These are phyloP conservation scores for Phaseolus lunatus DNA, from an alignment of 306 rosid species.

Conservation along the genomic window DNA sequence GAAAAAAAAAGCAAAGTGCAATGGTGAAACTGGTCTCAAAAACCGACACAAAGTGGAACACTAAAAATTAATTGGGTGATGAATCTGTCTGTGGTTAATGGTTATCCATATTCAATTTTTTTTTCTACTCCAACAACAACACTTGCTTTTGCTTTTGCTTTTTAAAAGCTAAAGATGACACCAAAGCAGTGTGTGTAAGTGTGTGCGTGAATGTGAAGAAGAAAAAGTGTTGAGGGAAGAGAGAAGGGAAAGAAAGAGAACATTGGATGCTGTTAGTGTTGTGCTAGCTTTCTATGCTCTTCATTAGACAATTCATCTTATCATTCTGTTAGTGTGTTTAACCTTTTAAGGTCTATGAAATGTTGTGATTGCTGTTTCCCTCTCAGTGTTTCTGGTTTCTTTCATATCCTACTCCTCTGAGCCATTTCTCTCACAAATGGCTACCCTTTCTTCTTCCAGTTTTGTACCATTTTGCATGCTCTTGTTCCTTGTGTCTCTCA, in stretches of 20 bases:
- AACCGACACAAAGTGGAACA: conserved; percentile 40
- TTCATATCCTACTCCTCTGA: conserved; percentile 34
- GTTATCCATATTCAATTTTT: conserved; percentile 40
- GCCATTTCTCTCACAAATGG: conserved; percentile 42
- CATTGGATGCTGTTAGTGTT: conserved; percentile 54
- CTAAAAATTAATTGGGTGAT: conserved; percentile 47
- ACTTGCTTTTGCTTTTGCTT: conserved; percentile 73
- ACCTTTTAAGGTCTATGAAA: conserved; percentile 28
- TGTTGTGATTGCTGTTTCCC: conserved; percentile 34
- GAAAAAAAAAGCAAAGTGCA: conserved; percentile 20
- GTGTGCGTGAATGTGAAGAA: conserved; percentile 42
- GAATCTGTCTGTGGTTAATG: conserved; percentile 66
- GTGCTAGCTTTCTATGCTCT: conserved; percentile 29
- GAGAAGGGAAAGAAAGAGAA: conserved; percentile 11
- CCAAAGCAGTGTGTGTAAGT: conserved; percentile 48
- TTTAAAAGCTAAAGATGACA: conserved; percentile 68
- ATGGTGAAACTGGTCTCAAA: conserved; percentile 43
- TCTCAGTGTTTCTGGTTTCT: conserved; percentile 27
- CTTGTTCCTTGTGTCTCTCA: conserved; percentile 40
- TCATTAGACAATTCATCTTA: conserved; percentile 20
- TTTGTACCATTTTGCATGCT: conserved; percentile 29
- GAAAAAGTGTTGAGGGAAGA: conserved; percentile 1
- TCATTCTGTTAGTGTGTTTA: conserved; percentile 37
- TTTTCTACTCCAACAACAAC: conserved; percentile 48
- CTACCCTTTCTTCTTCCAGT: conserved; percentile 42